phyloP scores from a whole-genome alignment of 495 filamentous ascomycete species.

The Aspergillus affinis region DNA sequence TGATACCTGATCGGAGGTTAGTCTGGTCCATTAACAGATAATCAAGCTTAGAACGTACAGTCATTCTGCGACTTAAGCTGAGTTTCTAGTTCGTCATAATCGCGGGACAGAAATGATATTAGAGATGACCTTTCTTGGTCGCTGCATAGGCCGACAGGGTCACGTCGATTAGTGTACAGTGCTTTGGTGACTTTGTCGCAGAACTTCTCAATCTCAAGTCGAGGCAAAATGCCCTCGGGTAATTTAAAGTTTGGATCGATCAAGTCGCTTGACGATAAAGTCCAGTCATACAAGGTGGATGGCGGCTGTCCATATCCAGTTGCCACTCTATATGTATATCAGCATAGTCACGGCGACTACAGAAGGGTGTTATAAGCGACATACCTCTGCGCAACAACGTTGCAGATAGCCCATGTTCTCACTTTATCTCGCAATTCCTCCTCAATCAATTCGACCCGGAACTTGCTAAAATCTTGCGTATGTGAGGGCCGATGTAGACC shows the following conservation, averaged over 20 bases:
- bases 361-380: slow-evolving; percentile 4
- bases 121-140: slow-evolving; percentile 69
- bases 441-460: slow-evolving; percentile 76
- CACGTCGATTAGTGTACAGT: slow-evolving; percentile 76
- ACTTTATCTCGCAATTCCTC: slow-evolving; percentile 84
- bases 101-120: slow-evolving; percentile 54
- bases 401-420: slow-evolving; percentile 87
- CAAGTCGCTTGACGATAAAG: slow-evolving; percentile 62
- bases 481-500: slow-evolving; percentile 88
- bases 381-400: slow-evolving; percentile 83
- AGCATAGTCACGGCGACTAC: neutral
- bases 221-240: slow-evolving; percentile 62
- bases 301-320: slow-evolving; percentile 91
- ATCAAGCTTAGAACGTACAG: slow-evolving; percentile 28
- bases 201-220: slow-evolving; percentile 78
- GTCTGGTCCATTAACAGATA: neutral
- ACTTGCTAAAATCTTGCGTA: slow-evolving; percentile 85
- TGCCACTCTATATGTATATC: slow-evolving; percentile 56
- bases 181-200: slow-evolving; percentile 83
- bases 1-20: slow-evolving; percentile 52
- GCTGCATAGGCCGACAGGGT: slow-evolving; percentile 69
- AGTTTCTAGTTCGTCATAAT: slow-evolving; percentile 54
- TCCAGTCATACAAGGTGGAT: slow-evolving; percentile 87
- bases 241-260: slow-evolving; percentile 66
- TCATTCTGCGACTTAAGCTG: slow-evolving; percentile 43